Percentiles rank a stretch among this genome's conserved stretches.
Conservation (phyloP, 2,329 filamentous ascomycete species). For the Fusarium proliferatum region DNA sequence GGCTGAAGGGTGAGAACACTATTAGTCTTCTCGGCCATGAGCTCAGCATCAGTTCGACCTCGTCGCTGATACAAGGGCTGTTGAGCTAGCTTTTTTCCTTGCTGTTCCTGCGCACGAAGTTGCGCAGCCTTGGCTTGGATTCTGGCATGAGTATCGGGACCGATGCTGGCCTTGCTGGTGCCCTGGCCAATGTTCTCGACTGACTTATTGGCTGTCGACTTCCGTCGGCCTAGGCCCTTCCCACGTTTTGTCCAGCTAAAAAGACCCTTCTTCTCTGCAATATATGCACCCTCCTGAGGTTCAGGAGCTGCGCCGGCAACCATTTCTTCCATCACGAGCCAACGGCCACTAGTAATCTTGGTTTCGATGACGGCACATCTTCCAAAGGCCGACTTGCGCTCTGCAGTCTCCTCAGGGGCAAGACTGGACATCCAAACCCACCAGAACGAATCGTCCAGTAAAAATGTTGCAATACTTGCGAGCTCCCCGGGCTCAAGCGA, state of each 20-base stretch:
- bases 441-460: constrained; percentile 97
- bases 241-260: constrained; percentile 86
- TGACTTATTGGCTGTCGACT: constrained; percentile 73
- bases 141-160: constrained; percentile 89
- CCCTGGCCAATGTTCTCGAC: constrained; percentile 59
- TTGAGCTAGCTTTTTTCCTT: constrained; percentile 61
- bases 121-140: constrained; percentile 92
- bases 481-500: constrained; percentile 90
- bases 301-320: constrained; percentile 91
- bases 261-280: constrained; percentile 94
- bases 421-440: constrained; percentile 99
- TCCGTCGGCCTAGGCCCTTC: constrained; percentile 72
- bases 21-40: constrained; percentile 79
- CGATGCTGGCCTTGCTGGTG: constrained; percentile 85
- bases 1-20: constrained; percentile 92
- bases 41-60: constrained; percentile 66
- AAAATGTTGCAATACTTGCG: constrained; percentile 86
- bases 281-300: constrained; percentile 85
- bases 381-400: constrained; percentile 92
- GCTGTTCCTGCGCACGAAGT: constrained; percentile 77
- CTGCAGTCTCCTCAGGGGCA: constrained; percentile 85
- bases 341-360: constrained; percentile 80
- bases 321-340: constrained; percentile 97
- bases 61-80: constrained; percentile 57
- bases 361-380: constrained; percentile 94